Evolutionary conservation across 352 stramenopile genomes (phyloP).

Genomic region (Globisporangium polare): DNA sequence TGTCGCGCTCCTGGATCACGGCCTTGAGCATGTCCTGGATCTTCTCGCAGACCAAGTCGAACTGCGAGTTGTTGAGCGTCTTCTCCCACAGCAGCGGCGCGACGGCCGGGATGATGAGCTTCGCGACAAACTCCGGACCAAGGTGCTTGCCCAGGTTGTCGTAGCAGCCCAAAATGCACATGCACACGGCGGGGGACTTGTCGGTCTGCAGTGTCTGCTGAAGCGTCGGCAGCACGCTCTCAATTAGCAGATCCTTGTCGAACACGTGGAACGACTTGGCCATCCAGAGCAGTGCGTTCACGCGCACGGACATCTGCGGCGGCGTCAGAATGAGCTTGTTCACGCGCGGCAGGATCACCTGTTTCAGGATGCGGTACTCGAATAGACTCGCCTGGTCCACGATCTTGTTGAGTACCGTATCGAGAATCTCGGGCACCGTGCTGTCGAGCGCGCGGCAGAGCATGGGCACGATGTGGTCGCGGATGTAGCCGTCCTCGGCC

Average conservation of each 20-base stretch:
- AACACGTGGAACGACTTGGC: conserved; percentile 89
- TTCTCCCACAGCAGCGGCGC: conserved; percentile 78
- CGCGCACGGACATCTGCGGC: conserved; percentile 76
- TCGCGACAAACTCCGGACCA: conserved; percentile 76
- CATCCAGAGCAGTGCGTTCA: conserved; percentile 84
- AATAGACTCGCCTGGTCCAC: conserved; percentile 84
- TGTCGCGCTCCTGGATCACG: conserved; percentile 80
- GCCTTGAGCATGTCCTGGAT: conserved; percentile 88
- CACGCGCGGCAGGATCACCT: conserved; percentile 80
- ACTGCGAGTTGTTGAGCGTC: conserved; percentile 75
- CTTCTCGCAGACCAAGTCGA: conserved; percentile 84
- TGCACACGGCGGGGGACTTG: conserved; percentile 81
- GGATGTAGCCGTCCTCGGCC: conserved; percentile 84
- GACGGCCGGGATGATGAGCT: conserved; percentile 79
- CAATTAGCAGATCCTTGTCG: conserved; percentile 83
- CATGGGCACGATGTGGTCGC: conserved; percentile 88
- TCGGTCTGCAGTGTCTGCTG: conserved; percentile 68
- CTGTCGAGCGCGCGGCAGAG: conserved; percentile 78
- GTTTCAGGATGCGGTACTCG: conserved; percentile 87
- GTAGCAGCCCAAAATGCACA: conserved; percentile 87
- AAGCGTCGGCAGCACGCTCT: conserved; percentile 78
- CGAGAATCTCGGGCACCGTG: conserved; percentile 81
- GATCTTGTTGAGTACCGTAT: conserved; percentile 88
- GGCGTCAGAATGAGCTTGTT: conserved; percentile 85
- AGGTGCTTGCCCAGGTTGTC: conserved; percentile 87